phyloP scores from a whole-genome alignment of 371 early-diverging fungal species.

The Mortierella sp. region DNA sequence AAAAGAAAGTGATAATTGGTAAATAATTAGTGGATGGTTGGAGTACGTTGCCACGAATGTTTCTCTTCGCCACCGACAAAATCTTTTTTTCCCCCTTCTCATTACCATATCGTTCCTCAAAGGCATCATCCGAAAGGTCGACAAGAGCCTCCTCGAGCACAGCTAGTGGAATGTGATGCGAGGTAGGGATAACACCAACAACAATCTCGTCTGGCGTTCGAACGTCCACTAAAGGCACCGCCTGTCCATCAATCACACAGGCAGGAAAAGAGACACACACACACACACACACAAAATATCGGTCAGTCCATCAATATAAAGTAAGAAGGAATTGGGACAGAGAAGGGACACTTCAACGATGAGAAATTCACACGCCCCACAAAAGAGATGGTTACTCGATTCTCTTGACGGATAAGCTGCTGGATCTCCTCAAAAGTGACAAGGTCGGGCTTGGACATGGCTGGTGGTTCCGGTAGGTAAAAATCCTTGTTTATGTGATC shows the following conservation, averaged over 20 bases:
- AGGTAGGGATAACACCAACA: conserved; percentile 57
- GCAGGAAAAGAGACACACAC: background rate
- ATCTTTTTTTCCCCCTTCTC: conserved; percentile 25
- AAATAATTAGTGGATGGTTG: too few relatives aligned
- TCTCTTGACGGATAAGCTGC: conserved; percentile 43
- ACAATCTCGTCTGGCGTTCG: conserved; percentile 55
- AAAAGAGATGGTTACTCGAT: too few relatives aligned
- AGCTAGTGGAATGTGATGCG: conserved; percentile 55
- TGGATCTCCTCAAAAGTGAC: conserved; percentile 50
- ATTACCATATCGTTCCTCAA: conserved; percentile 36
- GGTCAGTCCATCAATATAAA: too few relatives aligned
- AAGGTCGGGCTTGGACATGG: conserved; percentile 27
- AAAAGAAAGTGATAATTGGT: too few relatives aligned
- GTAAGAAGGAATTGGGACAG: too few relatives aligned
- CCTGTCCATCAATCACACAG: background rate
- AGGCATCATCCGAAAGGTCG: conserved; percentile 29
- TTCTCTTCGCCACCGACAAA: too few relatives aligned
- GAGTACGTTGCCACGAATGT: background rate
- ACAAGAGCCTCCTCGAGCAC: conserved; percentile 54
- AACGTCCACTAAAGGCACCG: conserved; percentile 56
- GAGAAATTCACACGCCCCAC: background rate
- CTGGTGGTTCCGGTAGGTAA: too few relatives aligned
- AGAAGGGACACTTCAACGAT: too few relatives aligned
- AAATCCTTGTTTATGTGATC: too few relatives aligned
- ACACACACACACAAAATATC: too few relatives aligned